Percentiles rank a stretch among this genome's conserved stretches.
phyloP scores from a whole-genome alignment of 371 early-diverging fungal genomes.

The Mortierella sp. region DNA sequence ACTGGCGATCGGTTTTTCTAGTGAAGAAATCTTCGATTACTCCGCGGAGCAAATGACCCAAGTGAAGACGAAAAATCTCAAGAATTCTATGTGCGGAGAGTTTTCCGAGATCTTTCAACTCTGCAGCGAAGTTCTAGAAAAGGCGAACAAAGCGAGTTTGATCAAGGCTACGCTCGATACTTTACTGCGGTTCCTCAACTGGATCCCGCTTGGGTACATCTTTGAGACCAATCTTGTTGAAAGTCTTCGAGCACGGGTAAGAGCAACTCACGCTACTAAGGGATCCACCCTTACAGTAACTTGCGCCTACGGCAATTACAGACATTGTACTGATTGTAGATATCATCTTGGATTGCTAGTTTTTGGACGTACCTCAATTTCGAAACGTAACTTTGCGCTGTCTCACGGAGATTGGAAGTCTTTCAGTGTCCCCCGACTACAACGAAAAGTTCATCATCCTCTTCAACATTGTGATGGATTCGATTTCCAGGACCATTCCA shows the following conservation, averaged over 20 bases:
- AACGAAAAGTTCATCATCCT: conserved; percentile 84
- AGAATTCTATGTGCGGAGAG: conserved; percentile 95
- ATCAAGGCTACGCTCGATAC: conserved; percentile 94
- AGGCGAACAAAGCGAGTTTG: conserved; percentile 87
- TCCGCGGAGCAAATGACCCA: conserved; percentile 98
- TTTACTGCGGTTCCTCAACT: conserved; percentile 93
- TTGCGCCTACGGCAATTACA: too few species aligned
- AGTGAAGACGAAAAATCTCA: conserved; percentile 89
- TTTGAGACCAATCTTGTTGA: conserved; percentile 96
- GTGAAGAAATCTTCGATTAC: conserved; percentile 99
- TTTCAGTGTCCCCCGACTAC: conserved; percentile 81
- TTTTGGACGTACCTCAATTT: conserved; percentile 84
- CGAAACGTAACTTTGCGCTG: conserved; percentile 95
- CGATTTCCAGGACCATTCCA: conserved; percentile 78
- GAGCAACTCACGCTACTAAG: conserved; percentile 4
- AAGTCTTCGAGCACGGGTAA: conserved; percentile 82
- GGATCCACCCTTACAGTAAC: too few species aligned
- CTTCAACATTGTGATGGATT: conserved; percentile 81
- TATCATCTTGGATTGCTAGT: conserved; percentile 56
- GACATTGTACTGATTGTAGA: too few species aligned
- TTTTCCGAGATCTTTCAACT: conserved; percentile 96
- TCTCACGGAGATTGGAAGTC: conserved; percentile 91
- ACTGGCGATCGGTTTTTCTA: conserved; percentile 39
- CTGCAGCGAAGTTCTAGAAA: conserved; percentile 94
- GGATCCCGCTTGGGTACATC: conserved; percentile 97